phyloP scores from a whole-genome alignment of 306 rosid species.

The Urtica urens region DNA sequence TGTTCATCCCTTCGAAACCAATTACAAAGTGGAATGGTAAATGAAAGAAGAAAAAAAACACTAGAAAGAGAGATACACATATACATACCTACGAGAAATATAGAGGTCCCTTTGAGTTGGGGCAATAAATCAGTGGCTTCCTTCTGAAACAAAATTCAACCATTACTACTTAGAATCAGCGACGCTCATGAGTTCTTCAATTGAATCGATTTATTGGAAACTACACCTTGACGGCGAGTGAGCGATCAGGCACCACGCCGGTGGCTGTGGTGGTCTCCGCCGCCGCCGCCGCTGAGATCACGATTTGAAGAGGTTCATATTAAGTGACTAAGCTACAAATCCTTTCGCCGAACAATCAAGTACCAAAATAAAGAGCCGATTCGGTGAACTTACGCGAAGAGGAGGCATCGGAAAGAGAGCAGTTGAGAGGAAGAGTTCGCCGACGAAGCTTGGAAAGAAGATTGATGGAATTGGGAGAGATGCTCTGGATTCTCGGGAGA shows the following conservation, averaged over 20 bases:
- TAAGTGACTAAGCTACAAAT: no score
- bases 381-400: not conserved
- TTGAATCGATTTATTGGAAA: no score
- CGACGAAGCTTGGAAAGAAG: not conserved
- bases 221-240: constrained; percentile 62
- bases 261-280: not conserved
- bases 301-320: no score
- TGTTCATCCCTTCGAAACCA: constrained; percentile 50
- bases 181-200: no score
- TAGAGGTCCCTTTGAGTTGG: constrained; percentile 74
- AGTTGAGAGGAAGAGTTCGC: not conserved
- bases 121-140: constrained; percentile 61
- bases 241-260: constrained; percentile 28
- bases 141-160: constrained; percentile 55
- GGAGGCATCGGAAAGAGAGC: not conserved
- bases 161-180: constrained; percentile 50
- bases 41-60: not conserved
- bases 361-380: not conserved
- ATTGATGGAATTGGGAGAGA: not conserved
- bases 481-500: not conserved
- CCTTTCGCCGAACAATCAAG: not conserved
- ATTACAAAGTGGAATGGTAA: not conserved
- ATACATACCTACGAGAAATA: constrained; percentile 74
- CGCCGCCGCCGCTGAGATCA: no score
- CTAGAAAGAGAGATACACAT: constrained; percentile 4